Conservation (phyloP, 129 eudicot species). For the Flaveria ramosissima region DNA sequence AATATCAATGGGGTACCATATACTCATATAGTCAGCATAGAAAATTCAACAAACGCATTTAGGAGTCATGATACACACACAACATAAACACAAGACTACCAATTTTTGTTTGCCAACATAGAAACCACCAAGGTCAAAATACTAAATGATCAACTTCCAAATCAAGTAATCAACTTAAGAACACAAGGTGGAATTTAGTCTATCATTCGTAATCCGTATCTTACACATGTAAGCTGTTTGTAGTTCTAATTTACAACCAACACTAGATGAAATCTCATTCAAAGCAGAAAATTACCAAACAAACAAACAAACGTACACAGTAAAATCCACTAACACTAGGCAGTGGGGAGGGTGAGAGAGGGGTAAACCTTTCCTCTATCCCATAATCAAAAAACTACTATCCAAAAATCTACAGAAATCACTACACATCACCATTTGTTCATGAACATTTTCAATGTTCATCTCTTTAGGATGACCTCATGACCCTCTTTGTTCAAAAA, state of each 20-base stretch:
- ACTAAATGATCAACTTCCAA: background rate
- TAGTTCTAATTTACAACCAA: background rate
- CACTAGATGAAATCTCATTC: background rate
- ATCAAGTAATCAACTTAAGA: background rate
- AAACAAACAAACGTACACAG: too few relatives aligned
- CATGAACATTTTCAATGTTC: background rate
- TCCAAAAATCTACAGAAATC: slow-evolving; percentile 9
- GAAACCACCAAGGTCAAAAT: too few relatives aligned
- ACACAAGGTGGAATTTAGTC: background rate
- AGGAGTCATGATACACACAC: too few relatives aligned
- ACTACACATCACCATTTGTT: background rate
- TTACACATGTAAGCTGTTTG: background rate
- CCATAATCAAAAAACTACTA: background rate
- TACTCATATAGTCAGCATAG: too few relatives aligned
- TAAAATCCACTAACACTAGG: too few relatives aligned
- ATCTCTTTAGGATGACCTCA: background rate
- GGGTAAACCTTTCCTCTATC: too few relatives aligned
- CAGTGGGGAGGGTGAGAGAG: too few relatives aligned
- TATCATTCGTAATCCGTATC: background rate
- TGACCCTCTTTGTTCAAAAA: slow-evolving; percentile 1
- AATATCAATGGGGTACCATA: too few relatives aligned
- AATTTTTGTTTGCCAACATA: too few relatives aligned
- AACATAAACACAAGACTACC: too few relatives aligned
- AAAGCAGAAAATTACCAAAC: too few relatives aligned
- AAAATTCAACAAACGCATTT: too few relatives aligned